Evolutionary conservation across 306 rosid genomes (phyloP), one percentile per base, ranked within the genome.

Genomic region (Oemleria cerasiformis): DNA sequence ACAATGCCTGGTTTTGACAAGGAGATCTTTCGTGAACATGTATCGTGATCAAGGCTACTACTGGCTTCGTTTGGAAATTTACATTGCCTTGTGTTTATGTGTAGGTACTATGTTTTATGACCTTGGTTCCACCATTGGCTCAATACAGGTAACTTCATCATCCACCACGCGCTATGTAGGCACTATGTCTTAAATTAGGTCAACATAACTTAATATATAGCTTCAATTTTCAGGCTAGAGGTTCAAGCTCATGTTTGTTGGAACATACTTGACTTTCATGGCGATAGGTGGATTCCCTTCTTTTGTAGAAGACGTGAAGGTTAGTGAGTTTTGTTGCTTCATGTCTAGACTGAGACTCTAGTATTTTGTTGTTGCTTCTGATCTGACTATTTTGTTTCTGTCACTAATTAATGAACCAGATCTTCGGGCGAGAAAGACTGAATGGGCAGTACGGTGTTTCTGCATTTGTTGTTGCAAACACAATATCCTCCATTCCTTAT

Each of bases 291-390:
- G 92, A 21, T 90, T 90, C 77, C 92, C 90, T 78, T 90, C 96
- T 47, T 88, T 88, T 76, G 92, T 86, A 44, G 92, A 90, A 23
- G 96, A 86, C 51, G 84, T 88, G 94, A 84, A 90, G 93, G 91
- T 90, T 20, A 50, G 69, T 36, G 8, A 73, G 15, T 59, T 34
- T 55, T 6, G 0, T 12, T 5, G 40, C 42, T 34, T 15, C 13
- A 14, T 65, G 54, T 5, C 4, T 34, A 1, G 16, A 17, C 54
- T 36, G 13, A 23, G 16, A 21, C 14, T 8, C 3, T 25, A 23
- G 14, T 25, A 25, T 16, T 21, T n/a, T 51, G 12, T 9, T 54
- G 14, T 9, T 25, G 30, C 30, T 25, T 25, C 30, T 67, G 49
- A 47, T 34, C 39, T 68, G 61, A 34, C 34, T 16, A 25, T 5